phyloP scores from a whole-genome alignment of 768 basidiomycete genomes.

The Dentipellis fragilis region DNA sequence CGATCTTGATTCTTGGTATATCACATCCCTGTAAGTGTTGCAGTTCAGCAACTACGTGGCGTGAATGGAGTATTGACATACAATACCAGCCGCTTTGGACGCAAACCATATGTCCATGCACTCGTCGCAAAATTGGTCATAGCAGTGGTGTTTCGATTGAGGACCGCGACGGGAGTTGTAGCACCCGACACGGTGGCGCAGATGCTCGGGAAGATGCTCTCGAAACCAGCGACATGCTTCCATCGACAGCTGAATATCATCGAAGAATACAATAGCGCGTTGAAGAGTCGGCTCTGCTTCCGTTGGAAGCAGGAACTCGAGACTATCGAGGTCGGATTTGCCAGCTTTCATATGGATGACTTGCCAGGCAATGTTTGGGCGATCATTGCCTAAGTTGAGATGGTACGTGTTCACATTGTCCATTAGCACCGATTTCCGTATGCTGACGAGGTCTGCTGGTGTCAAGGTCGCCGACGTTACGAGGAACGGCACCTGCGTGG shows the following conservation, averaged over 20 bases:
- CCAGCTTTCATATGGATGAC: background rate
- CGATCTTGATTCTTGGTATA: background rate
- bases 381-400: background rate
- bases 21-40: background rate
- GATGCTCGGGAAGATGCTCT: background rate
- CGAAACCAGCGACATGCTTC: background rate
- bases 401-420: background rate
- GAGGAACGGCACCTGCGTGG: constrained; percentile 3
- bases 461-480: constrained; percentile 10
- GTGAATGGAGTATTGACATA: background rate
- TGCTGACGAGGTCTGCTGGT: background rate
- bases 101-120: too few relatives aligned
- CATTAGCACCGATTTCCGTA: background rate
- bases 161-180: background rate
- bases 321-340: background rate
- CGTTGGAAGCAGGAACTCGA: background rate
- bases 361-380: background rate
- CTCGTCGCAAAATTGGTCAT: background rate
- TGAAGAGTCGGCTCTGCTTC: background rate
- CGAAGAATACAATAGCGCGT: background rate
- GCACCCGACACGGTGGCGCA: background rate
- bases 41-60: background rate
- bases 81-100: background rate
- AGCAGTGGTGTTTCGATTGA: background rate
- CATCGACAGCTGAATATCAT: background rate